Conservation (phyloP, 257 asterid species). For the Echites panduratus region DNA sequence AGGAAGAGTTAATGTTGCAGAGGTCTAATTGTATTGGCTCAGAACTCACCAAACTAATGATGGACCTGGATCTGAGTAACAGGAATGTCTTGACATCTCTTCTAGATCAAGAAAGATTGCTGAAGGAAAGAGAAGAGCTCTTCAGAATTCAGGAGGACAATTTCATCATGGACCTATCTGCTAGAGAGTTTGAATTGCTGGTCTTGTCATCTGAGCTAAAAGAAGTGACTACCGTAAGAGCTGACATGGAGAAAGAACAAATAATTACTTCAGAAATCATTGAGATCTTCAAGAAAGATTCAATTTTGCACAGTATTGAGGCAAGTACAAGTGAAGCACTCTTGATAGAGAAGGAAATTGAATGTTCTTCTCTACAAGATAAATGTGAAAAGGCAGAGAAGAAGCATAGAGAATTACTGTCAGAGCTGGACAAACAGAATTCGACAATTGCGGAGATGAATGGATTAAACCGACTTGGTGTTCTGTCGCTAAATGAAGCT, state of each 20-base stretch:
- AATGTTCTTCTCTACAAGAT: slow-evolving; percentile 15
- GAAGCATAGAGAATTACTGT: slow-evolving; percentile 25
- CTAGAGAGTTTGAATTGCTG: slow-evolving; percentile 56
- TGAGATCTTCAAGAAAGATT: slow-evolving; percentile 48
- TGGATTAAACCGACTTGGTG: slow-evolving; percentile 27
- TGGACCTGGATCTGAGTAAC: slow-evolving; percentile 68
- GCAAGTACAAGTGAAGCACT: slow-evolving; percentile 43
- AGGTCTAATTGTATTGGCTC: slow-evolving; percentile 72
- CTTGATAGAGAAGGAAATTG: slow-evolving; percentile 50
- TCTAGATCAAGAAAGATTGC: slow-evolving; percentile 52
- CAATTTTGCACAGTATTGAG: slow-evolving; percentile 48
- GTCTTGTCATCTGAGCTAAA: slow-evolving; percentile 53
- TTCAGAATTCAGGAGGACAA: slow-evolving; percentile 48
- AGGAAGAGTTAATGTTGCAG: slow-evolving; percentile 78
- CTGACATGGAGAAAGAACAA: slow-evolving; percentile 32
- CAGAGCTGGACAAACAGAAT: slow-evolving; percentile 25
- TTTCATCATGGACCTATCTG: slow-evolving; percentile 38
- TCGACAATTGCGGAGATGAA: slow-evolving; percentile 22
- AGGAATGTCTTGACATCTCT: slow-evolving; percentile 39
- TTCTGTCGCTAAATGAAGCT: slow-evolving; percentile 28
- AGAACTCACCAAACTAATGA: slow-evolving; percentile 59
- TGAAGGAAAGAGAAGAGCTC: slow-evolving; percentile 55
- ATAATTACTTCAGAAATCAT: slow-evolving; percentile 33
- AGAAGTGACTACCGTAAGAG: slow-evolving; percentile 36
- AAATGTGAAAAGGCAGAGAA: slow-evolving; percentile 25